Evolutionary conservation across 2,329 filamentous ascomycete species (phyloP).

Genomic region (Nannizzia gypsea): DNA sequence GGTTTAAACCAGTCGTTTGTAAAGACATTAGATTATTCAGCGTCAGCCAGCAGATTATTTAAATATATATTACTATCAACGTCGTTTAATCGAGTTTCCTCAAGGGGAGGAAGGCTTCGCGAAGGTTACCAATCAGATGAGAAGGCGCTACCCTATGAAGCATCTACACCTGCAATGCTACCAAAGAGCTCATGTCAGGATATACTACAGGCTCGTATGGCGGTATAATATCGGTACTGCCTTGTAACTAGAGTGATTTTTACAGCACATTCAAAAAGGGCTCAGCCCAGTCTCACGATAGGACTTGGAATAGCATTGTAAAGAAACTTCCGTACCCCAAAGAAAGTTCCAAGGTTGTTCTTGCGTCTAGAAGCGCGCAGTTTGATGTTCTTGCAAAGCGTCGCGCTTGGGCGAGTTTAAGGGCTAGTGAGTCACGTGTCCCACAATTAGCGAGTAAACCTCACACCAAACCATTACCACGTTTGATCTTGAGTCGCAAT

Average conservation of each 20-base stretch:
- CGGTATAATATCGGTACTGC: no score
- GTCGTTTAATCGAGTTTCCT: neutral
- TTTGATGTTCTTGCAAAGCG: neutral
- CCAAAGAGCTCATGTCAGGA: no score
- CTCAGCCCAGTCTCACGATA: no score
- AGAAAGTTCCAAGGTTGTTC: neutral
- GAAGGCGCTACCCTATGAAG: no score
- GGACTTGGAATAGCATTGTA: no score
- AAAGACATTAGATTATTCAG: neutral
- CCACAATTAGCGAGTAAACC: conserved; percentile 32
- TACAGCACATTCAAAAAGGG: no score
- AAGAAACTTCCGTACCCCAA: no score
- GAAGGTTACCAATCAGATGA: neutral
- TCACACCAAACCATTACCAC: conserved; percentile 31
- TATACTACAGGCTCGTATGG: no score
- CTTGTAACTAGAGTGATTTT: no score
- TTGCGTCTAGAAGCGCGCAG: neutral
- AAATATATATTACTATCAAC: neutral
- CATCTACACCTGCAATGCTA: no score
- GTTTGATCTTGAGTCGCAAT: conserved; percentile 16
- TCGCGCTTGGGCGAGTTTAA: conserved; percentile 15
- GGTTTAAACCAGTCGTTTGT: conserved; percentile 23
- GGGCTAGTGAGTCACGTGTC: conserved; percentile 28
- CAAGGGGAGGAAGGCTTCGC: neutral
- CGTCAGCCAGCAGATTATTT: neutral